These are phyloP conservation scores for Aspergillus panamensis DNA, from an alignment of 495 filamentous ascomycete genomes.

Conservation along the genomic window DNA sequence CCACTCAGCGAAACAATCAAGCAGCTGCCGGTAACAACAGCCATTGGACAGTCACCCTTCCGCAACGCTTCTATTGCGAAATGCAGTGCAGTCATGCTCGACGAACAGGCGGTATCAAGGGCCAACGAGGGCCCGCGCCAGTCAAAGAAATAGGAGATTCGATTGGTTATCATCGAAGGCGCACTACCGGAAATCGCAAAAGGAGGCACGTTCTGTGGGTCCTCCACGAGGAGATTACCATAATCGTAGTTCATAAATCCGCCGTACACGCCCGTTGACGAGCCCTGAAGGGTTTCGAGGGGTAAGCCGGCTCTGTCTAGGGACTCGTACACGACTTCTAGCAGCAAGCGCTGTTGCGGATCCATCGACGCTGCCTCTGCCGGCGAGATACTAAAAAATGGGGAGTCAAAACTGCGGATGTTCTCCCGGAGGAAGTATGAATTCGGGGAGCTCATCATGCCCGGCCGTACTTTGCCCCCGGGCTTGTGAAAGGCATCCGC, in stretches of 20 bases:
- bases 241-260: conserved; percentile 45
- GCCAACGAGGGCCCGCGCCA: conserved; percentile 53
- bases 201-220: conserved; percentile 40
- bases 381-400: conserved; percentile 57
- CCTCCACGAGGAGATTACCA: conserved; percentile 34
- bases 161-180: conserved; percentile 46
- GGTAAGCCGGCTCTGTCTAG: conserved; percentile 47
- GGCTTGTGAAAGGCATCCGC: conserved; percentile 29
- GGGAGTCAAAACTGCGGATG: conserved; percentile 39
- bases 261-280: conserved; percentile 42
- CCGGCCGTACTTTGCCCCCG: conserved; percentile 18
- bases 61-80: conserved; percentile 43
- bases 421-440: conserved; percentile 44
- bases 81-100: conserved; percentile 43
- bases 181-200: conserved; percentile 53
- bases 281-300: conserved; percentile 34
- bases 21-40: conserved; percentile 38
- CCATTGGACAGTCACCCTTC: conserved; percentile 36
- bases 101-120: conserved; percentile 57
- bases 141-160: conserved; percentile 56
- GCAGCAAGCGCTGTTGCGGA: conserved; percentile 48
- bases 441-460: conserved; percentile 22
- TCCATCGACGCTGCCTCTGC: conserved; percentile 47
- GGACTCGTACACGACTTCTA: conserved; percentile 58
- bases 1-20: conserved; percentile 33